Conservation (phyloP, 2,329 filamentous ascomycete species). For the Neofusicoccum sp. region DNA sequence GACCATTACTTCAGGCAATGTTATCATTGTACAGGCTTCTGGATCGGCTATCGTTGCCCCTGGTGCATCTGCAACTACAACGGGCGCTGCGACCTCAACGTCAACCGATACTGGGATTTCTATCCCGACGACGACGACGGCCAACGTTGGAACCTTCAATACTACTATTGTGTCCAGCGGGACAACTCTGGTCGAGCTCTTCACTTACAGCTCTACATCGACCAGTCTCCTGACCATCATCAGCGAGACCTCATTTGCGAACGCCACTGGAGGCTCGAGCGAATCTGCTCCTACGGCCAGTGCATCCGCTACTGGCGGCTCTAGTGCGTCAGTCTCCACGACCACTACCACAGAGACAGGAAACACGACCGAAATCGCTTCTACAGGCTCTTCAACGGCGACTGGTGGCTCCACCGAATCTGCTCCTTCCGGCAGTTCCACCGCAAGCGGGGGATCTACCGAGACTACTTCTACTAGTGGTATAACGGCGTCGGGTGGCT, state of each 20-base stretch:
- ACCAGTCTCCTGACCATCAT: conserved; percentile 8
- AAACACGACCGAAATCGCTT: neutral
- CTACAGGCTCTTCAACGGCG: neutral
- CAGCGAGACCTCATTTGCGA: conserved; percentile 5
- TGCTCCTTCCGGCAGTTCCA: conserved; percentile 11
- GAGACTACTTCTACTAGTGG: too few species aligned
- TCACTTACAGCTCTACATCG: conserved; percentile 9
- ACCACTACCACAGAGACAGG: neutral
- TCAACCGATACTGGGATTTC: neutral
- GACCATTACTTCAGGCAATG: conserved; percentile 7
- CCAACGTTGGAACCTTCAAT: neutral
- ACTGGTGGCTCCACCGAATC: neutral
- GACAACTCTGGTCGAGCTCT: neutral
- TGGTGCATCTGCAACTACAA: neutral
- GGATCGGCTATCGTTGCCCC: neutral
- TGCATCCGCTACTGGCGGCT: conserved; percentile 3
- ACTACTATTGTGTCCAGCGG: conserved; percentile 1
- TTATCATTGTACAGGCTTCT: conserved; percentile 9
- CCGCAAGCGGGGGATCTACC: neutral
- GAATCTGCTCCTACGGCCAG: conserved; percentile 12
- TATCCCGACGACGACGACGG: conserved; percentile 2
- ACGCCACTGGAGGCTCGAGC: conserved; percentile 25
- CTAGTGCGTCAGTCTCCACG: neutral
- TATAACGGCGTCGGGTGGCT: too few species aligned
- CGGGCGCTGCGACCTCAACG: neutral